Evolutionary conservation across 805 yeast genomes (phyloP), one percentile per base, ranked within the genome.

Genomic region (Spencermartinsiella europaea): DNA sequence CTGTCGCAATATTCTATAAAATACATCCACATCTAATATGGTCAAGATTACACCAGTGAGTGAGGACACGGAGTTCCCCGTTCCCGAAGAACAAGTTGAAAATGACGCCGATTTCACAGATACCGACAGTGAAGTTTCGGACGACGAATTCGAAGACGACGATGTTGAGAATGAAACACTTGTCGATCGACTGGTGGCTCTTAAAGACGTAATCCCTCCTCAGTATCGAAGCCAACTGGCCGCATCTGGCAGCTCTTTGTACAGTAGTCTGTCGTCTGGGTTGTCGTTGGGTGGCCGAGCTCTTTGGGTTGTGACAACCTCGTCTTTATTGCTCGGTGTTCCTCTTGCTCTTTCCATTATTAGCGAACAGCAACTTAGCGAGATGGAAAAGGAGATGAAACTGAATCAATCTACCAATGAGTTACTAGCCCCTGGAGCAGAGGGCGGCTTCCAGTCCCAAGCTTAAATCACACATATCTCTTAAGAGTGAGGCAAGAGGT

Each of bases 171-270:
- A 82, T 62, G 99, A 93, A 74, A 82, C 96, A 27, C 55, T 93
- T 15, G 68, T 74, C 50, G 98, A 93, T 59, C 85, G 99, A 77
- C 67, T 93, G 53, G 79, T 79, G 52, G 99, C 99, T 42, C 77
- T 93, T 60, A 88, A 83, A 68, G 97, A 93, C 65, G 85, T 91
- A 45, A 73, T 93, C 43, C 87, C 97, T 40, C 97, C 97, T 57
- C 76, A 77, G 57, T 89, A 85, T 66, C 84, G 98, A 72, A 69
- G 74, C 42, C 59, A 61, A 44, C 55, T 83, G 44, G 48, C 65
- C 21, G 51, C 58, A 33, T 40, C 70, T 21, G 59, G 64, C 50
- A 50, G 61, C 34, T 40, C 66, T 21, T 58, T 69, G 15, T 40
- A 64, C 64, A 42, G 63, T 61, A 36, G 58, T 71, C 57, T 67